Conservation (phyloP, 2,329 filamentous ascomycete species). For the Cladophialophora yegresii region DNA sequence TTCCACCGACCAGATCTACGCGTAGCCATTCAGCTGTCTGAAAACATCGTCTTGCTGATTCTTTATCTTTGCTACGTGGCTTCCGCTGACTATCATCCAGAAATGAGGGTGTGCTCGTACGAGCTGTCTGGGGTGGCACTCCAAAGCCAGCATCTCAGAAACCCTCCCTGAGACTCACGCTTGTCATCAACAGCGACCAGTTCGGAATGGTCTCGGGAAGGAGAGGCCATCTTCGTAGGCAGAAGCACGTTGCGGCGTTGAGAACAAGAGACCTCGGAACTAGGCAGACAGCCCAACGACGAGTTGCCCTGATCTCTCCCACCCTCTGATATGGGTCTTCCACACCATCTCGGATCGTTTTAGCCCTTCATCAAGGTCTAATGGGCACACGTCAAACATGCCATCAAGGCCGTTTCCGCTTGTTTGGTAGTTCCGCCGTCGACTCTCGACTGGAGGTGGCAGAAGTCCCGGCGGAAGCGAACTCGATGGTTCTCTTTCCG, state of each 20-base stretch:
- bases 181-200: neutral
- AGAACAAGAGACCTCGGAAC: neutral
- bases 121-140: constrained; percentile 13
- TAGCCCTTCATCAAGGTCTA: neutral
- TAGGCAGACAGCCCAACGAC: neutral
- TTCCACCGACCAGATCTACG: constrained; percentile 20
- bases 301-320: neutral
- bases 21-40: constrained; percentile 14
- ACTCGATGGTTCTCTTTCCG: constrained; percentile 36
- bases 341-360: neutral
- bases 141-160: neutral
- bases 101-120: neutral
- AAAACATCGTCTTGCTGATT: neutral
- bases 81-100: constrained; percentile 8
- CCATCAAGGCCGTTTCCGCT: constrained; percentile 31
- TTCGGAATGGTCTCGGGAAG: neutral
- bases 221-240: neutral
- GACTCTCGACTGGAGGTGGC: constrained; percentile 25
- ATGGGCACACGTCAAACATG: neutral
- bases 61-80: neutral
- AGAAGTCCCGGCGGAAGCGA: constrained; percentile 29
- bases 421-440: constrained; percentile 27
- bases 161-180: neutral
- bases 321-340: neutral
- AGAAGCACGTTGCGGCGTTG: neutral